Conservation (phyloP, 495 filamentous ascomycete species). For the Penicillium robsamsonii region DNA sequence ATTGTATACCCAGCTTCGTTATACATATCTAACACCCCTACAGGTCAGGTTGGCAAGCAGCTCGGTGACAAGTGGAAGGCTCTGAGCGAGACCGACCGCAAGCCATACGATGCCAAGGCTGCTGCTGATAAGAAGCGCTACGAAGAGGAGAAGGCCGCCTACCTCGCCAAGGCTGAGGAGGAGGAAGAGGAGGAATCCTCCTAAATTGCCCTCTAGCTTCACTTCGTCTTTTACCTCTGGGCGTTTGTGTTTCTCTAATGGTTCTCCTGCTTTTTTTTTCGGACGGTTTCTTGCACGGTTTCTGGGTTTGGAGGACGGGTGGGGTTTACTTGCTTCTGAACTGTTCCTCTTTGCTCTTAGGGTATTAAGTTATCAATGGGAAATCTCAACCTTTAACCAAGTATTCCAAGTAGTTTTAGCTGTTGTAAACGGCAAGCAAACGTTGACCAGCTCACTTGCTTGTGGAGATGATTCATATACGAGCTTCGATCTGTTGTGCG, state of each 20-base stretch:
- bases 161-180: slow-evolving; percentile 56
- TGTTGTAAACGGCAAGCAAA: background rate
- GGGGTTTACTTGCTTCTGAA: slow-evolving; percentile 43
- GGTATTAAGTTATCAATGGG: slow-evolving; percentile 36
- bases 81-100: slow-evolving; percentile 80
- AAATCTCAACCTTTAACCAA: slow-evolving; percentile 30
- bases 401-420: background rate
- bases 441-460: background rate
- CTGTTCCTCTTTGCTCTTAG: slow-evolving; percentile 17
- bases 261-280: slow-evolving; percentile 27
- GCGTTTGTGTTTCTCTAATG: slow-evolving; percentile 43
- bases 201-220: slow-evolving; percentile 31
- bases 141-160: slow-evolving; percentile 92
- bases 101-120: slow-evolving; percentile 94
- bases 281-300: slow-evolving; percentile 31
- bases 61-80: slow-evolving; percentile 99
- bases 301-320: slow-evolving; percentile 43
- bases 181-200: slow-evolving; percentile 56
- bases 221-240: slow-evolving; percentile 31
- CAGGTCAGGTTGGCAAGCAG: slow-evolving; percentile 94
- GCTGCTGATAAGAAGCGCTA: slow-evolving; percentile 97
- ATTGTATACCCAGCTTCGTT: slow-evolving; percentile 1
- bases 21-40: slow-evolving; percentile 15
- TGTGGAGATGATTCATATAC: background rate
- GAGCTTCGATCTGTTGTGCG: background rate